phyloP scores from a whole-genome alignment of 2,329 filamentous ascomycete genomes.

The Colletotrichum tanaceti region DNA sequence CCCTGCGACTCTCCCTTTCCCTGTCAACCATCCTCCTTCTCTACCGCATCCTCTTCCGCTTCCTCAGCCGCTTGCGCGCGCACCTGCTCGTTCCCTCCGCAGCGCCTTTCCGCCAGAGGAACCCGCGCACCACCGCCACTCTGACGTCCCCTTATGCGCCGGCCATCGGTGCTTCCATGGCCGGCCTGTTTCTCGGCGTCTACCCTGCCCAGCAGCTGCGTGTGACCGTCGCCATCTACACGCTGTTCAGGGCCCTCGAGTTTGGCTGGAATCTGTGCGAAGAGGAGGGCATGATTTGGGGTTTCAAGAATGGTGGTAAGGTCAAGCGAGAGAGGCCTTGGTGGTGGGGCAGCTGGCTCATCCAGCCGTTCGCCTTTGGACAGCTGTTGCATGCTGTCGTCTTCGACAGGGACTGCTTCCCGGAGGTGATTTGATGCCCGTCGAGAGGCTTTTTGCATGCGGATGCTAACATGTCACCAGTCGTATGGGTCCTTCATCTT shows the following conservation, averaged over 20 bases:
- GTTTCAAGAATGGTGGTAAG: slow-evolving; percentile 61
- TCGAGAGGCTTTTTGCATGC: neutral
- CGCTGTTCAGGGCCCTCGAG: slow-evolving; percentile 83
- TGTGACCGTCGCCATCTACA: slow-evolving; percentile 83
- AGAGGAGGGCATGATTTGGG: slow-evolving; percentile 76
- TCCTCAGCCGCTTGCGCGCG: slow-evolving; percentile 82
- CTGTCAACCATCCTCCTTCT: slow-evolving; percentile 87
- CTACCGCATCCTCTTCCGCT: slow-evolving; percentile 89
- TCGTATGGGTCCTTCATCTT: slow-evolving; percentile 66
- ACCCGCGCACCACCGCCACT: slow-evolving; percentile 78
- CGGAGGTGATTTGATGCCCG: slow-evolving; percentile 59
- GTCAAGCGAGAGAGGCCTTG: slow-evolving; percentile 75
- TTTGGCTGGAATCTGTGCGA: slow-evolving; percentile 88
- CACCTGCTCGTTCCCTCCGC: slow-evolving; percentile 86
- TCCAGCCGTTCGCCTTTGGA: slow-evolving; percentile 80
- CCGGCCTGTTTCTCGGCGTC: slow-evolving; percentile 84
- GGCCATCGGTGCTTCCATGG: slow-evolving; percentile 88
- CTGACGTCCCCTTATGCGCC: slow-evolving; percentile 88
- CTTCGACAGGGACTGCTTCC: slow-evolving; percentile 81
- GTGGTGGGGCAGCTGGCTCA: slow-evolving; percentile 88
- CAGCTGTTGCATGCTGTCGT: slow-evolving; percentile 81
- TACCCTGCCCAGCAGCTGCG: slow-evolving; percentile 75
- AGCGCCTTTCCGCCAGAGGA: slow-evolving; percentile 82
- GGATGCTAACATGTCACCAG: slow-evolving; percentile 38
- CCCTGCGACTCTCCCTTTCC: slow-evolving; percentile 82